These are phyloP conservation scores for Stagonosporopsis tanaceti DNA, from an alignment of 2,329 filamentous ascomycete genomes.

Conservation along the genomic window DNA sequence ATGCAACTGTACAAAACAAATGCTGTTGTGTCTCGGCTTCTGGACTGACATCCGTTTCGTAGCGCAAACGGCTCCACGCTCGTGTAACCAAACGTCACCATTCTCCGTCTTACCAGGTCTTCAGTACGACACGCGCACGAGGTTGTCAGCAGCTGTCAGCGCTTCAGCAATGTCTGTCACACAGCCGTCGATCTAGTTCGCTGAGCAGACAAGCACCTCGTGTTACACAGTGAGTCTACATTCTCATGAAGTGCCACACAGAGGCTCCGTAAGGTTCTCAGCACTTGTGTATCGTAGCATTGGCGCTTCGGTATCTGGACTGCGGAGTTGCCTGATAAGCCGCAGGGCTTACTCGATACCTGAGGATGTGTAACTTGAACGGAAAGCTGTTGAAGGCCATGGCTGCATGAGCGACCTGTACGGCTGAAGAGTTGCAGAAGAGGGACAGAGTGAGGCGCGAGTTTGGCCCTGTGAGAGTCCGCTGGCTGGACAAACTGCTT, in stretches of 20 bases:
- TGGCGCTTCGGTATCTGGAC: conserved; percentile 14
- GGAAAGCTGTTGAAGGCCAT: not conserved
- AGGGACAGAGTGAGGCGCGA: conserved; percentile 1
- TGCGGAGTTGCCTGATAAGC: conserved; percentile 6
- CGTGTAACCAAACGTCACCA: conserved; percentile 1
- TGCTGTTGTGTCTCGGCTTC: not conserved
- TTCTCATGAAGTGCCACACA: conserved; percentile 6
- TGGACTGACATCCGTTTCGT: conserved; percentile 4
- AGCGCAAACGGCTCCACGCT: conserved; percentile 14
- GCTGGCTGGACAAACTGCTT: not conserved
- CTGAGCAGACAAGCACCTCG: not conserved
- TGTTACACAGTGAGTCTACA: conserved; percentile 4
- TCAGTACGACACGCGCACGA: not conserved
- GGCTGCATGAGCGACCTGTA: not conserved
- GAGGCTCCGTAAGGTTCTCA: not conserved
- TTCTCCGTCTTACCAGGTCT: conserved; percentile 1
- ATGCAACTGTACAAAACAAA: not conserved
- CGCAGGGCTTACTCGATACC: not conserved
- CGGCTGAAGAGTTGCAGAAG: not conserved
- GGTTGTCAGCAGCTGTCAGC: conserved; percentile 8
- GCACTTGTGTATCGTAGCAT: conserved; percentile 16
- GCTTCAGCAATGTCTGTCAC: not conserved
- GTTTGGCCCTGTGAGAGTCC: not conserved
- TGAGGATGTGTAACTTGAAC: conserved; percentile 2
- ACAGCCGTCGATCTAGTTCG: conserved; percentile 5